These are phyloP conservation scores for Calonectria pseudoturangicola DNA, from an alignment of 2,329 filamentous ascomycete species.

Conservation along the genomic window DNA sequence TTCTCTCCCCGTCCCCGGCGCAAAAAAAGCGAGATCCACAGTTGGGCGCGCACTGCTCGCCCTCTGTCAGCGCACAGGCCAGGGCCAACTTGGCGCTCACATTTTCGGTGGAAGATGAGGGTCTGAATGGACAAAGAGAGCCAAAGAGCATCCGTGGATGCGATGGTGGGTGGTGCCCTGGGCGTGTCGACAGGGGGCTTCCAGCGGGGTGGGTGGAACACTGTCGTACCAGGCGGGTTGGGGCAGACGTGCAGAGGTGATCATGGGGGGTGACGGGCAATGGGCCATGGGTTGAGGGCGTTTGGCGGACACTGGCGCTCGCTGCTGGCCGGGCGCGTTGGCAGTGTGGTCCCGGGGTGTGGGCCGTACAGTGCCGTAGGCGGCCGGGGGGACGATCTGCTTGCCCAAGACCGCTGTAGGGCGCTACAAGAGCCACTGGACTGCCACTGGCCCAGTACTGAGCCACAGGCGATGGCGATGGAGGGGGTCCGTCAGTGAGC, in stretches of 20 bases:
- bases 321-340: constrained; percentile 45
- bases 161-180: constrained; percentile 53
- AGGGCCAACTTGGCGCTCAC: constrained; percentile 50
- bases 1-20: constrained; percentile 23
- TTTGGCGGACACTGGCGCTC: constrained; percentile 49
- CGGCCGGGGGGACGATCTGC: constrained; percentile 34
- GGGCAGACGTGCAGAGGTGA: constrained; percentile 52
- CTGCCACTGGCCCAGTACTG: constrained; percentile 43
- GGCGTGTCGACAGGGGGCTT: constrained; percentile 52
- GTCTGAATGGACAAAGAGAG: constrained; percentile 46
- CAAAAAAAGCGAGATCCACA: constrained; percentile 44
- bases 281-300: constrained; percentile 32
- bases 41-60: constrained; percentile 55
- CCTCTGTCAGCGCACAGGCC: constrained; percentile 52
- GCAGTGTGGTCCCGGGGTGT: constrained; percentile 37
- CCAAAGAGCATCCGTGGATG: constrained; percentile 48
- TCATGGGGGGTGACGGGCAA: constrained; percentile 48
- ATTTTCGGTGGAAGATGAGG: constrained; percentile 52
- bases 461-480: constrained; percentile 46
- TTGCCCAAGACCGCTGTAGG: constrained; percentile 26
- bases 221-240: constrained; percentile 56
- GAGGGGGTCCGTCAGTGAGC: constrained; percentile 39
- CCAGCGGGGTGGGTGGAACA: constrained; percentile 57
- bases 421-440: constrained; percentile 47
- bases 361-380: constrained; percentile 33